phyloP scores from a whole-genome alignment of 148 eudicot genomes.

The Camellia sinensis region DNA sequence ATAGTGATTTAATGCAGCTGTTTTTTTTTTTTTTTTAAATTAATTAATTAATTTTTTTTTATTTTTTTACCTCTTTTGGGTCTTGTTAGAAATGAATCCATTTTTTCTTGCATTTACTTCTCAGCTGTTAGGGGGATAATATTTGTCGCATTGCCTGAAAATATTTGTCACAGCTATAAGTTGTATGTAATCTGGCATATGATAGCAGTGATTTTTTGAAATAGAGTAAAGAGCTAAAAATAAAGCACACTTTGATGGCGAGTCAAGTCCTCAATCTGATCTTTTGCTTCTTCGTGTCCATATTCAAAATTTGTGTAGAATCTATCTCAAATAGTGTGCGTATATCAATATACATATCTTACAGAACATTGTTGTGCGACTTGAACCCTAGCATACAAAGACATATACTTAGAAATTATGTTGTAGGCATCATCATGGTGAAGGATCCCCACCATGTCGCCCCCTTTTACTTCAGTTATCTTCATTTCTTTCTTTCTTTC shows the following conservation, averaged over 20 bases:
- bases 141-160: not conserved
- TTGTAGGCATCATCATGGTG: not conserved
- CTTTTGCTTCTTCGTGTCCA: not conserved
- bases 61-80: not conserved
- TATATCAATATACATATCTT: not conserved
- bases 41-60: no score
- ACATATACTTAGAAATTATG: not conserved
- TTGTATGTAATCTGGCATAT: not conserved
- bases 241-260: not conserved
- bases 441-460: not conserved
- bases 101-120: not conserved
- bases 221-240: not conserved
- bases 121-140: not conserved
- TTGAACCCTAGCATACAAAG: not conserved
- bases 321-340: not conserved
- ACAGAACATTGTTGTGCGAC: not conserved
- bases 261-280: not conserved
- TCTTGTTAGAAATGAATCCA: not conserved
- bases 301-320: not conserved
- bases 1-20: not conserved
- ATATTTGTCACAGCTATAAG: not conserved
- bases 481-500: not conserved
- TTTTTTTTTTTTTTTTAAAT: no score
- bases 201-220: not conserved
- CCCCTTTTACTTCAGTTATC: not conserved